A percentile compares a stretch with the other conserved stretches of the same genome.
phyloP scores from a whole-genome alignment of 2,329 filamentous ascomycete genomes.

The Fusarium sp. region DNA sequence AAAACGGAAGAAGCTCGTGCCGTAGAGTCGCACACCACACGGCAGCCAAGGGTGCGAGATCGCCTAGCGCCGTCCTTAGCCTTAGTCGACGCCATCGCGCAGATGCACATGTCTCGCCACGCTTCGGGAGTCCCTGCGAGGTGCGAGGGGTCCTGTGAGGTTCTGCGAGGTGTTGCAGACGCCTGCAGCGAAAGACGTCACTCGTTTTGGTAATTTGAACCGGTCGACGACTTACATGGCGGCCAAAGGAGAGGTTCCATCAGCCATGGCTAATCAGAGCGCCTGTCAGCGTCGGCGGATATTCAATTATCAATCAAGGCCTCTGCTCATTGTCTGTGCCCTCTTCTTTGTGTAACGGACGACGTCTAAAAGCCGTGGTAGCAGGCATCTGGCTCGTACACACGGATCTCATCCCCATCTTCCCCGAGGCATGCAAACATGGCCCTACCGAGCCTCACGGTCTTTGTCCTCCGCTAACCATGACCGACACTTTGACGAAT shows the following conservation, averaged over 20 bases:
- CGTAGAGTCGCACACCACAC: conserved; percentile 33
- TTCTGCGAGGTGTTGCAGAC: conserved; percentile 33
- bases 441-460: conserved; percentile 17
- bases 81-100: conserved; percentile 41
- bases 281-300: conserved; percentile 10
- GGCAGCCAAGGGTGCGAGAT: conserved; percentile 41
- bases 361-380: neutral
- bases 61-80: conserved; percentile 35
- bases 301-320: conserved; percentile 19
- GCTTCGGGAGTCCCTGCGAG: conserved; percentile 43
- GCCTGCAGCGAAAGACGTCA: conserved; percentile 44
- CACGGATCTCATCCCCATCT: conserved; percentile 19
- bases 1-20: conserved; percentile 46
- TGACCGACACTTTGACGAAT: conserved; percentile 12
- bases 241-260: conserved; percentile 14
- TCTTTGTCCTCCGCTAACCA: conserved; percentile 30
- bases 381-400: conserved; percentile 25
- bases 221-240: conserved; percentile 27
- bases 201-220: conserved; percentile 43
- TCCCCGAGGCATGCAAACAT: conserved; percentile 19
- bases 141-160: conserved; percentile 32
- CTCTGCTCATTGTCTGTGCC: conserved; percentile 4
- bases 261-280: conserved; percentile 1
- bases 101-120: conserved; percentile 45
- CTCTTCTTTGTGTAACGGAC: conserved; percentile 14